Base-by-base conservation (phyloP, 352 stramenopile species). In the Pythium rishiriense region DNA sequence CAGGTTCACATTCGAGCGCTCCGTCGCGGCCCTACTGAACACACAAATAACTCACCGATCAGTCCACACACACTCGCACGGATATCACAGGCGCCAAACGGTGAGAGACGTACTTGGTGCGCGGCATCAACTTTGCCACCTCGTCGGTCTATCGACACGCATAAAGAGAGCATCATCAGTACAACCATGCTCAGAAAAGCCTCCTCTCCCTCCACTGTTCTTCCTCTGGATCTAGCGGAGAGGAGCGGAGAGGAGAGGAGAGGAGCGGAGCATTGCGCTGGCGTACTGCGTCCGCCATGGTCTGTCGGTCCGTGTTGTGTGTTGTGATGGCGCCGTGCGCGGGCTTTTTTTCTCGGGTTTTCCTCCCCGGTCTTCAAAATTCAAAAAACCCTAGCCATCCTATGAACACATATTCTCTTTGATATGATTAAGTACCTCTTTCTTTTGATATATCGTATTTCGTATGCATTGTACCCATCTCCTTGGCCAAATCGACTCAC, bases 51-150 rank as follows among this genome's bases (percentile, higher is more conserved):
- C 8, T 8, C 25, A 31, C 26, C 14, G 25, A 31, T 28, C 28
- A 24, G 22, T 55, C 26, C 48, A n/a, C 21, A 24, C 3, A 49
- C 6, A 8, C 22, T 35, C 15, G 10, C 41, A 54, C 4, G 8
- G 8, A n/a, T 21, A 10, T 45, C 21, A 47, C 17, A 21, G 11
- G n/a, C 12, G 22, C 25, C 22, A 26, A 15, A 43, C 6, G n/a
- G n/a, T n/a, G n/a, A n/a, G n/a, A 43, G 5, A 49, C 31, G 51
- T 58, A 93, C 84, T 75, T 87, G 47, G 81, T 91, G 25, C 84
- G 81, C 37, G 84, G 84, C 84, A 93, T 93, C 17, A 89, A 70
- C 65, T 62, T 41, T 49, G 83, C 78, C 24, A 93, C 75, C 24
- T 91, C 84, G 62, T 90, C 80, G 54, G 51, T 49, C 45, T 69